Conservation (phyloP, 306 rosid genomes). For the Sesbania bispinosa region DNA sequence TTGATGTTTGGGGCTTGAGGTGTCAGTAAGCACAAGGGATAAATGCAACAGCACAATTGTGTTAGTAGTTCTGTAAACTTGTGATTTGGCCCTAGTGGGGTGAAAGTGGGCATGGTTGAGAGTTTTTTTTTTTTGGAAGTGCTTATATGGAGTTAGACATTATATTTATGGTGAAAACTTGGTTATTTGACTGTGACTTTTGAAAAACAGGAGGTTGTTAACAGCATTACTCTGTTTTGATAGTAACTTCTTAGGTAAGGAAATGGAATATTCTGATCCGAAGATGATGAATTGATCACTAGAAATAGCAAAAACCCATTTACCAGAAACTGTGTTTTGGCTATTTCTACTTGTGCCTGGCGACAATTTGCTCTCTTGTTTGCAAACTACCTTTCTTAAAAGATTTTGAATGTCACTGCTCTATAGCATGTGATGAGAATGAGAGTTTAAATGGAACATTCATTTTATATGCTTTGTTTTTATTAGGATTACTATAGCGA, state of each 20-base stretch:
- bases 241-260: not conserved
- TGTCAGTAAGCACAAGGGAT: not conserved
- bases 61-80: not conserved
- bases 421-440: not conserved
- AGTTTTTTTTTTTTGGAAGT: not conserved
- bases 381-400: not conserved
- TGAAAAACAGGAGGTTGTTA: not conserved
- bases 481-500: not conserved
- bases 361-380: not conserved
- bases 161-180: not conserved
- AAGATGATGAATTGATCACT: constrained; percentile 2
- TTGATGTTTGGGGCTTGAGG: constrained; percentile 11
- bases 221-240: not conserved
- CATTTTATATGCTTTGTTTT: not conserved
- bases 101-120: not conserved
- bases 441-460: not conserved
- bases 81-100: not conserved
- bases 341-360: not conserved
- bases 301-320: not conserved
- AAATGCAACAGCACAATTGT: not conserved
- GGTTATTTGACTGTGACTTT: not conserved
- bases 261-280: constrained; percentile 4
- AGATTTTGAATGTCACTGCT: constrained; percentile 19
- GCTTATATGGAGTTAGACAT: not conserved
- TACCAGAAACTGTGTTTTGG: not conserved